phyloP scores from a whole-genome alignment of 371 early-diverging fungal species.

The Chytridium lagenaria region DNA sequence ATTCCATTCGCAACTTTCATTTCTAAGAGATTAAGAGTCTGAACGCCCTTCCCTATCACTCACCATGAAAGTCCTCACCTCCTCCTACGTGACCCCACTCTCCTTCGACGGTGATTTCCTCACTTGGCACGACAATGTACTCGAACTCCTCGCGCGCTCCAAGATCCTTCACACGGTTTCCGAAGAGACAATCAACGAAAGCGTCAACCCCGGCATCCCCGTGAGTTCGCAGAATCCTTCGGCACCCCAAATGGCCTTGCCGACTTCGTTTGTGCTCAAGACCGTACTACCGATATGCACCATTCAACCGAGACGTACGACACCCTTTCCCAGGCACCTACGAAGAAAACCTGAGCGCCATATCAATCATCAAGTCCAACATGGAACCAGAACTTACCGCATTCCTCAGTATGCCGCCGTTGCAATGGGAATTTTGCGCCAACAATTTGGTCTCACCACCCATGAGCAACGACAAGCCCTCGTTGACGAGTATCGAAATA shows the following conservation, averaged over 20 bases:
- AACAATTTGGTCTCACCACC: neutral
- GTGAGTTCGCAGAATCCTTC: neutral
- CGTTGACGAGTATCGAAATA: neutral
- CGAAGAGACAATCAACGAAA: neutral
- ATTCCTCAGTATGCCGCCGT: neutral
- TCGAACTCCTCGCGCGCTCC: neutral
- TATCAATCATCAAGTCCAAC: neutral
- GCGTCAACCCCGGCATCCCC: neutral
- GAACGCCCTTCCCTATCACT: neutral
- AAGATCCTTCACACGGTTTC: neutral
- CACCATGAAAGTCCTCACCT: neutral
- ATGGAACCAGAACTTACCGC: conserved; percentile 2
- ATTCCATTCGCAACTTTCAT: no score
- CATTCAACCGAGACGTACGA: neutral
- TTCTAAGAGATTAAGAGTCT: neutral
- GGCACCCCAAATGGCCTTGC: neutral
- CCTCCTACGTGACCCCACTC: neutral
- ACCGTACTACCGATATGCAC: neutral
- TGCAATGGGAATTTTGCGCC: neutral
- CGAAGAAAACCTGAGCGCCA: neutral
- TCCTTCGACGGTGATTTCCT: neutral
- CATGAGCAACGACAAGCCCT: neutral
- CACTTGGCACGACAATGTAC: neutral
- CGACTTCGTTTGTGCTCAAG: neutral
- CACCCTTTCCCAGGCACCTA: neutral